Base-by-base conservation (phyloP, 371 early-diverging fungal genomes). In the Haplosporangium sp. region DNA sequence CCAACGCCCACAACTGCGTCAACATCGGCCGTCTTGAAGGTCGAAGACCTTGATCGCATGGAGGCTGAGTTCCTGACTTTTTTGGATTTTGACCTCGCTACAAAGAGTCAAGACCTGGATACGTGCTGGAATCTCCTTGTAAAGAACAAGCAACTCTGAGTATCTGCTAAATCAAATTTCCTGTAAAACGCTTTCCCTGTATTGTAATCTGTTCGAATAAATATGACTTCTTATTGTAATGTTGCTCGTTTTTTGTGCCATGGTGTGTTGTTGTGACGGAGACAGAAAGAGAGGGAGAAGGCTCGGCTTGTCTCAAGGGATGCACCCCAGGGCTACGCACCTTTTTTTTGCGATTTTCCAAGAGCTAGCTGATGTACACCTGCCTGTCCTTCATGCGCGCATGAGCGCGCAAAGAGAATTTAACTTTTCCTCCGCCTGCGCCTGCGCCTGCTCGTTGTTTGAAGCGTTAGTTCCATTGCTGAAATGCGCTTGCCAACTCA, bases 21-120 rank as follows among this genome's bases (percentile, higher is more conserved):
- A 29, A 29, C 29, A 29, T 29, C 29, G 29, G 29, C 71, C n/a
- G 53, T 70, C 36, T 36, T 67, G 55, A 67, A 70, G 58, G 69
- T 69, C 18, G 70, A 72, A 23, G 81, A 80, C 37, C 73, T 74
- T 10, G 62, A 73, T 23, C 82, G 86, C 12, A 86, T 89, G 88
- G 89, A 89, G 64, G 63, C 83, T 51, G 89, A 89, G 59, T 89
- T 89, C 58, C 57, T 89, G 47, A 85, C 84, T 21, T 86, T 87
- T 62, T 62, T 89, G 23, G 81, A 86, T 45, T 86, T 82, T 67
- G 86, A 87, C 55, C 64, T 80, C 16, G 61, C 62, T 3, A 59
- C 71, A 6, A 58, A 54, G 18, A 47, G 64, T 23, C 74, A 70
- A 36, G 81, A 80, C 23, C 64, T 80, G 4, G 58, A 74, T 29